phyloP scores from a whole-genome alignment of 2,329 filamentous ascomycete genomes.

The Aquanectria penicillioides region DNA sequence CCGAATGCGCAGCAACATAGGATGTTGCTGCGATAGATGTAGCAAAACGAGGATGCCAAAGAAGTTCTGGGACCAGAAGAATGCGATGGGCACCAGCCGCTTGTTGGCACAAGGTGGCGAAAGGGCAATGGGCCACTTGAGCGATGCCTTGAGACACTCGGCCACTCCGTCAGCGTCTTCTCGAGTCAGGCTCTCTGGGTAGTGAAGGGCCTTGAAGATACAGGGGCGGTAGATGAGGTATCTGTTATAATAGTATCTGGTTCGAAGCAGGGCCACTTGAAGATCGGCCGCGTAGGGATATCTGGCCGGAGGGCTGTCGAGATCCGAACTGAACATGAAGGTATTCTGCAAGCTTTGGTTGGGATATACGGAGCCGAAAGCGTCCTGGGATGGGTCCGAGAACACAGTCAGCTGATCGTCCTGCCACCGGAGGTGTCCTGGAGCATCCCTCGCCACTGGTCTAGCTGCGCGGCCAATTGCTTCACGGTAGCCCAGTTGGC shows the following conservation, averaged over 20 bases:
- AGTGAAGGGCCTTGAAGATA: slow-evolving; percentile 68
- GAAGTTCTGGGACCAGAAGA: slow-evolving; percentile 71
- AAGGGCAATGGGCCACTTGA: slow-evolving; percentile 69
- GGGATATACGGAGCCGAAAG: slow-evolving; percentile 32
- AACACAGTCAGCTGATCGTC: slow-evolving; percentile 55
- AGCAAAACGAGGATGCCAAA: slow-evolving; percentile 67
- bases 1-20: slow-evolving; percentile 60
- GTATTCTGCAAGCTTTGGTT: slow-evolving; percentile 31
- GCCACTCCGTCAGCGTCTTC: slow-evolving; percentile 66
- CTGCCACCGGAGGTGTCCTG: slow-evolving; percentile 65
- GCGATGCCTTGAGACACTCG: slow-evolving; percentile 64
- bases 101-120: slow-evolving; percentile 67
- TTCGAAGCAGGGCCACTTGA: slow-evolving; percentile 65
- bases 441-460: slow-evolving; percentile 67
- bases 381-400: slow-evolving; percentile 30
- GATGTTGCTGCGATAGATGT: slow-evolving; percentile 62
- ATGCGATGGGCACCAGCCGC: slow-evolving; percentile 66
- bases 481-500: slow-evolving; percentile 51
- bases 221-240: slow-evolving; percentile 68
- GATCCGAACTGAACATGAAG: slow-evolving; percentile 38
- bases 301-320: slow-evolving; percentile 38
- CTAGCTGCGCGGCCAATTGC: slow-evolving; percentile 63
- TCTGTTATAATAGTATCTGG: slow-evolving; percentile 67
- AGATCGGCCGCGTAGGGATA: slow-evolving; percentile 66
- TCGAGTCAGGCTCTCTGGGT: slow-evolving; percentile 61